Base-by-base conservation (phyloP, 805 yeast genomes). In the Dipodascopsis tothii region DNA sequence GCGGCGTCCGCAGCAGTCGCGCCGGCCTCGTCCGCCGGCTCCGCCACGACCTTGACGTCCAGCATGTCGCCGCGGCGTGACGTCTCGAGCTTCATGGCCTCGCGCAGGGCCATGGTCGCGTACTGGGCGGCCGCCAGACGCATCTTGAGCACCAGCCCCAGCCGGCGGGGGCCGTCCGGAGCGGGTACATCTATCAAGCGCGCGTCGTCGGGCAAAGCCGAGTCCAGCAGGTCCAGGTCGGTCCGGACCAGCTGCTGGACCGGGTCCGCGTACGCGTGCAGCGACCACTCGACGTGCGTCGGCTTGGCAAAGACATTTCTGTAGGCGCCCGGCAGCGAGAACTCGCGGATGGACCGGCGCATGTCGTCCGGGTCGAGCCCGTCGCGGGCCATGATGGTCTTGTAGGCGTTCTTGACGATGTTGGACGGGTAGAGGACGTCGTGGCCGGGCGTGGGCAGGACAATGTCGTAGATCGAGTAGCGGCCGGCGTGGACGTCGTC, bases 391-490 rank as follows among this genome's bases (percentile, higher is more conserved):
- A 92, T 92, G 5, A 77, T 68, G 1, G 76, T 74, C 33, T 77
- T 70, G 55, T 68, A 70, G 37, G 85, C 66, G 34, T 71, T 62
- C 41, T 70, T 71, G 4, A 52, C 23, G 4, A 33, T n/a, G 57
- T 85, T 83, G 7, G 72, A 67, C 4, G 99, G 98, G 59, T 92
- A 92, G 11, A 71, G 59, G n/a, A 92, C 77, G 59, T 87, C 96
- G 61, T 78, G 87, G 0, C 99, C 99, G 2, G 99, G 98, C 0
- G 95, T 77, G n/a, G 99, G 97, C 43, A 92, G 69, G 2, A 94
- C 95, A 22, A 92, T 72, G 62, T 92, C 97, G 58, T 73, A 80
- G 27, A 90, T 81, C 9, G 81, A 63, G 59, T 72, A 84, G 42
- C 71, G 74, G 0, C 75, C 75, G 2, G 67, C 43, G 3, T 68